Conservation (phyloP, 768 basidiomycete genomes). For the Ephemerocybe angulata region DNA sequence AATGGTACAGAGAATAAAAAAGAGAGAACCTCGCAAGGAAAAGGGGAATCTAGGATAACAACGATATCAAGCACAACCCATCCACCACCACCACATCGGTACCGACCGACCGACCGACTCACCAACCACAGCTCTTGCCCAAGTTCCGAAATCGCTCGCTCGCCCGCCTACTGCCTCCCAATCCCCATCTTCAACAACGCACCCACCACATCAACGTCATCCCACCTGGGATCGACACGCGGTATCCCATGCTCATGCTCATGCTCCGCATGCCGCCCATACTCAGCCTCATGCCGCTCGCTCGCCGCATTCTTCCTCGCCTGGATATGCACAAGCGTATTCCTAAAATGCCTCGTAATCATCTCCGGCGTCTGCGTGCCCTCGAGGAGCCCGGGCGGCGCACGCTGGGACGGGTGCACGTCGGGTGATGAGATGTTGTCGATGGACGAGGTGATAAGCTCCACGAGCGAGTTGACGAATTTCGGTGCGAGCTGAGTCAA, state of each 20-base stretch:
- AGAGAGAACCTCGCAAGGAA: background rate
- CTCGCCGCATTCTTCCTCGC: conserved; percentile 56
- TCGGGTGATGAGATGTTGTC: conserved; percentile 87
- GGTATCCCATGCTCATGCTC: background rate
- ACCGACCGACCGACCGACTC: too few species aligned
- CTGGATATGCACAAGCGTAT: conserved; percentile 82
- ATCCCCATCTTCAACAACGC: conserved; percentile 89
- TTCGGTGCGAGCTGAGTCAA: conserved; percentile 64
- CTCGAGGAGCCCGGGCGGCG: conserved; percentile 86
- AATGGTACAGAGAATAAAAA: background rate
- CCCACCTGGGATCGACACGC: conserved; percentile 58
- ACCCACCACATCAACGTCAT: conserved; percentile 85
- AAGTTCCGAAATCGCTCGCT: too few species aligned
- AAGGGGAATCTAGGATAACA: background rate
- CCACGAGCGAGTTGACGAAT: conserved; percentile 94
- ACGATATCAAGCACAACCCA: background rate
- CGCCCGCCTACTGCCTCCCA: conserved; percentile 27
- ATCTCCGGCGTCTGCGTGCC: conserved; percentile 91
- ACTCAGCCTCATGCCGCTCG: conserved; percentile 27
- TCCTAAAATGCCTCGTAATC: conserved; percentile 91
- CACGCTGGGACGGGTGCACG: conserved; percentile 83
- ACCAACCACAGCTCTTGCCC: too few species aligned
- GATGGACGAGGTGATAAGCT: conserved; percentile 91
- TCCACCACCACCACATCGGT: background rate
- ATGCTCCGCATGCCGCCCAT: conserved; percentile 11